Percentiles rank a stretch among this genome's conserved stretches.
Conservation (phyloP, 257 asterid genomes). For the Linderniella brevidens region DNA sequence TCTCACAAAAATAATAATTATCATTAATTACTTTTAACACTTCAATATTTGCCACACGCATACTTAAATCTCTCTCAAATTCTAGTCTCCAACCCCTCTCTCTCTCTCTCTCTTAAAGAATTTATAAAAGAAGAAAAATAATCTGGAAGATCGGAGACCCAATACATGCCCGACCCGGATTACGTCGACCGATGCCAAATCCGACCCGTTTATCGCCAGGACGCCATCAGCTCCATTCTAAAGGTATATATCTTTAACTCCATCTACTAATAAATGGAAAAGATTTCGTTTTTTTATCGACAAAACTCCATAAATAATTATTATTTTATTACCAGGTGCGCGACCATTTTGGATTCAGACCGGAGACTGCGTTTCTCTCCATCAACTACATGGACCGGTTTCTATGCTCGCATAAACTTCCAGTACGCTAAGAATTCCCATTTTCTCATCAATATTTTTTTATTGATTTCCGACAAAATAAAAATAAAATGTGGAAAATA, state of each 20-base stretch:
- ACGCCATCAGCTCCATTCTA: slow-evolving; percentile 39
- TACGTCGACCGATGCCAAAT: slow-evolving; percentile 15
- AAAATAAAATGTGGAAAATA: not conserved
- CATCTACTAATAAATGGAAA: slow-evolving; percentile 1
- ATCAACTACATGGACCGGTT: slow-evolving; percentile 41
- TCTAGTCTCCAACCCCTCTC: no score
- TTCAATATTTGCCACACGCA: no score
- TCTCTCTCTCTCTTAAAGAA: no score
- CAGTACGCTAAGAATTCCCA: slow-evolving; percentile 11
- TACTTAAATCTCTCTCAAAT: no score
- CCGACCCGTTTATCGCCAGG: slow-evolving; percentile 26
- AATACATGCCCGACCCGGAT: slow-evolving; percentile 21
- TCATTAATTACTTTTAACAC: no score
- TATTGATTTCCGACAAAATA: no score
- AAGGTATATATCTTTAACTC: no score
- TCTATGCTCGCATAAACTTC: slow-evolving; percentile 14
- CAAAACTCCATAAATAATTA: not conserved
- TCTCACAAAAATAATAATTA: no score
- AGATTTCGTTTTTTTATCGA: not conserved
- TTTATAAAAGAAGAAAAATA: not conserved
- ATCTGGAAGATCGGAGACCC: slow-evolving; percentile 16
- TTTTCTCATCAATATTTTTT: no score
- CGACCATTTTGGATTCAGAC: slow-evolving; percentile 26
- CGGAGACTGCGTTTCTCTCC: slow-evolving; percentile 36
- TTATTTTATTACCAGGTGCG: slow-evolving; percentile 18